These are phyloP conservation scores for Fusarium nanum DNA, from an alignment of 2,329 filamentous ascomycete genomes.

Conservation along the genomic window DNA sequence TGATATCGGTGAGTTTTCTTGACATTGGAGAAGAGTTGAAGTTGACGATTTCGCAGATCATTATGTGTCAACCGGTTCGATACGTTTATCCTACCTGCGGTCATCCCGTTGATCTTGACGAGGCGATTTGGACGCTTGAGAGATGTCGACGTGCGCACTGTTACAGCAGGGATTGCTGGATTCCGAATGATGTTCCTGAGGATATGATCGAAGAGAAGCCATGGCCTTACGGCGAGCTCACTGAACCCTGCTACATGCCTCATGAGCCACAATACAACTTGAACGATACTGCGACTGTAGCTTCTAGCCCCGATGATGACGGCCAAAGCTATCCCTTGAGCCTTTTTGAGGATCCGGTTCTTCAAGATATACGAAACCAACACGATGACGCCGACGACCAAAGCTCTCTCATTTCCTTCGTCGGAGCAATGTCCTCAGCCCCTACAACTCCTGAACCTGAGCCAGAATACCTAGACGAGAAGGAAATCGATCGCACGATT, in stretches of 20 bases:
- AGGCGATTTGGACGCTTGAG: slow-evolving; percentile 25
- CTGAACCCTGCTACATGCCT: slow-evolving; percentile 1
- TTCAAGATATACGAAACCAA: neutral
- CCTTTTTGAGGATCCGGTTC: neutral
- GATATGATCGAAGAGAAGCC: slow-evolving; percentile 3
- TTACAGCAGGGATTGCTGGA: slow-evolving; percentile 38
- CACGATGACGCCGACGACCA: neutral
- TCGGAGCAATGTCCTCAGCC: neutral
- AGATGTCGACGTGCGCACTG: slow-evolving; percentile 23
- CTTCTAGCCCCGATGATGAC: neutral
- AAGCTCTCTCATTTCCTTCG: neutral
- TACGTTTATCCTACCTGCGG: slow-evolving; percentile 43
- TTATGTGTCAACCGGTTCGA: slow-evolving; percentile 41
- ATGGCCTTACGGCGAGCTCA: slow-evolving; percentile 18
- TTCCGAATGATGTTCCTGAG: slow-evolving; percentile 10
- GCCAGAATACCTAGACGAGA: neutral
- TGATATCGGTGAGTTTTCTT: neutral
- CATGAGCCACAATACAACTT: neutral
- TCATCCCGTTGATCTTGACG: slow-evolving; percentile 26
- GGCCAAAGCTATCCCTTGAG: neutral
- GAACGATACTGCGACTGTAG: neutral
- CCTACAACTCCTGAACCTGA: neutral
- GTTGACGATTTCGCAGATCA: neutral
- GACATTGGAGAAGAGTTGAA: neutral
- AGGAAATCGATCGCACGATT: neutral